Evolutionary conservation across 2,329 filamentous ascomycete species (phyloP).

Genomic region (Phaeosphaeria sp.): DNA sequence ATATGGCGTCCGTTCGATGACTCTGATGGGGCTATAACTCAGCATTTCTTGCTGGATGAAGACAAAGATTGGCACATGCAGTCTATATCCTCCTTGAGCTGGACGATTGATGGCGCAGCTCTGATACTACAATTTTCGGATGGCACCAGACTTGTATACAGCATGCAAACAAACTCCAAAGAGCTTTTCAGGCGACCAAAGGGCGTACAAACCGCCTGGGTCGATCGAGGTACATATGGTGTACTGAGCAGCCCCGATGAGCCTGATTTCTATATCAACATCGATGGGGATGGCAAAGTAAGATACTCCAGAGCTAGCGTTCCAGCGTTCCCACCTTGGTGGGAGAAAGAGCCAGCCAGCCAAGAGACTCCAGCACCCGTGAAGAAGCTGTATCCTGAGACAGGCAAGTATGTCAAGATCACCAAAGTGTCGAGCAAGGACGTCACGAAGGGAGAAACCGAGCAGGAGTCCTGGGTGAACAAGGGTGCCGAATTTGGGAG

Average conservation of each 20-base stretch:
- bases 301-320: slow-evolving; percentile 28
- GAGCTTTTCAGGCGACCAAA: slow-evolving; percentile 31
- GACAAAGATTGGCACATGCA: slow-evolving; percentile 8
- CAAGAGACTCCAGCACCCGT: not conserved
- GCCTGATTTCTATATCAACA: slow-evolving; percentile 25
- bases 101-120: slow-evolving; percentile 26
- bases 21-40: slow-evolving; percentile 17
- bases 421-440: slow-evolving; percentile 9
- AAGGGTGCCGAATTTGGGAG: slow-evolving; percentile 12
- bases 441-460: not conserved
- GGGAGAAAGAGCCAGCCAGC: slow-evolving; percentile 15
- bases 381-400: slow-evolving; percentile 17
- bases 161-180: slow-evolving; percentile 30
- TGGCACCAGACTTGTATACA: slow-evolving; percentile 31
- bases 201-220: slow-evolving; percentile 11
- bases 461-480: slow-evolving; percentile 4
- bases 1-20: slow-evolving; percentile 33
- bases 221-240: slow-evolving; percentile 20
- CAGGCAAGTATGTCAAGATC: slow-evolving; percentile 28
- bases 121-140: slow-evolving; percentile 25
- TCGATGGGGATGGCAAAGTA: slow-evolving; percentile 32
- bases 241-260: slow-evolving; percentile 11
- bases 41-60: slow-evolving; percentile 26
- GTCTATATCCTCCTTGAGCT: slow-evolving; percentile 13
- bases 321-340: slow-evolving; percentile 15